These are phyloP conservation scores for Chaetomiaceae sp. DNA, from an alignment of 2,329 filamentous ascomycete genomes.

Conservation along the genomic window DNA sequence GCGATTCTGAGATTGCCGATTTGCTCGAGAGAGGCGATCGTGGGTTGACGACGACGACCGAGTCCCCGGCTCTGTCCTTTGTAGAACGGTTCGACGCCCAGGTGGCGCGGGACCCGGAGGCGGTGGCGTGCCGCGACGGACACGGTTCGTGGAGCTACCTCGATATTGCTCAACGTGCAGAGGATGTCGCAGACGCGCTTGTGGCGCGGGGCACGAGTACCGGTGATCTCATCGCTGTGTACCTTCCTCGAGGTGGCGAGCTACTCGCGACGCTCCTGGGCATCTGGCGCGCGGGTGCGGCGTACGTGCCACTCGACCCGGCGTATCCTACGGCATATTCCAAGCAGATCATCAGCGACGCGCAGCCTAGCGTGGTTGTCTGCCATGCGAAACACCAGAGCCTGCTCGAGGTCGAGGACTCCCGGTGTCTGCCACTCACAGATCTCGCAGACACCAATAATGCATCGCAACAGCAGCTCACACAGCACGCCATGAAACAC, in stretches of 20 bases:
- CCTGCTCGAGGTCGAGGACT: not conserved
- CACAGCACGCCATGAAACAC: not conserved
- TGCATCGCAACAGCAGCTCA: not conserved
- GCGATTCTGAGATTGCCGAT: not conserved
- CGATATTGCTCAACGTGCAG: not conserved
- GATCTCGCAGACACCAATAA: not conserved
- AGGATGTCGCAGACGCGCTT: not conserved
- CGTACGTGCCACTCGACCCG: slow-evolving; percentile 7
- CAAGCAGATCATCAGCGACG: not conserved
- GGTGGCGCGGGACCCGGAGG: not conserved
- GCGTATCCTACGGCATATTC: slow-evolving; percentile 4
- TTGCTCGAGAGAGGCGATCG: not conserved
- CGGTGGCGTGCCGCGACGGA: slow-evolving; percentile 1
- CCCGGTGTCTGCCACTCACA: not conserved
- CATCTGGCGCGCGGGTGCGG: not conserved
- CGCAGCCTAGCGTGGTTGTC: not conserved
- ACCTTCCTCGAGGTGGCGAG: slow-evolving; percentile 2
- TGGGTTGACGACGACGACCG: not conserved
- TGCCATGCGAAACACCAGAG: not conserved
- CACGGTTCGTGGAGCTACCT: not conserved
- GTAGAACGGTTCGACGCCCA: slow-evolving; percentile 5
- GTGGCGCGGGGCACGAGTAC: not conserved
- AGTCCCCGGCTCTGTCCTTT: not conserved
- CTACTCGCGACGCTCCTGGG: slow-evolving; percentile 4
- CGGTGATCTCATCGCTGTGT: slow-evolving; percentile 3